Percentiles rank a stretch among this genome's conserved stretches.
Conservation (phyloP, 305 asterid genomes). For the Plantago lanceolata region DNA sequence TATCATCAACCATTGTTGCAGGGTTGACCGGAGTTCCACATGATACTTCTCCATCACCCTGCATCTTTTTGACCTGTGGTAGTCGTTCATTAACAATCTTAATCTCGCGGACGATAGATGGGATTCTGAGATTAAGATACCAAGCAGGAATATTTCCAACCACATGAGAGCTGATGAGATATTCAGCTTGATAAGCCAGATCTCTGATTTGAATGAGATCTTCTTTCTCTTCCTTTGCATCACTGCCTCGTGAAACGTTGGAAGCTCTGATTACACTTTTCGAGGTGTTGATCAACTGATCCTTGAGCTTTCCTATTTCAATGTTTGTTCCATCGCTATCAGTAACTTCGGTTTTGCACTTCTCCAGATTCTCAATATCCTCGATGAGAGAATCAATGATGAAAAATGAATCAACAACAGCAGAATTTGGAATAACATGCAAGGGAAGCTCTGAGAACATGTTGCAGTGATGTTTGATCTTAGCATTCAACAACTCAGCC, state of each 20-base stretch:
- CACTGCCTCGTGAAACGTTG: background rate
- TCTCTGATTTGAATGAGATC: constrained; percentile 9
- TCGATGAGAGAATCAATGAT: constrained; percentile 18
- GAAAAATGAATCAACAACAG: constrained; percentile 1
- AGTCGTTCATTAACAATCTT: background rate
- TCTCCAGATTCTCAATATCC: constrained; percentile 4
- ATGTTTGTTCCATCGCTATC: background rate
- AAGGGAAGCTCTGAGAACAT: background rate
- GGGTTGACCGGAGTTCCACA: background rate
- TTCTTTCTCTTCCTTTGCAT: constrained; percentile 6
- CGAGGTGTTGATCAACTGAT: constrained; percentile 10
- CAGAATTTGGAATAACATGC: background rate
- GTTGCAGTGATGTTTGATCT: background rate
- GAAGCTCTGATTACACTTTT: background rate
- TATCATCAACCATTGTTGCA: background rate
- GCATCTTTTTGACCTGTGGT: background rate
- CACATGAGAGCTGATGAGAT: constrained; percentile 18
- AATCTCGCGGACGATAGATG: background rate
- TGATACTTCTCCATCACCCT: background rate
- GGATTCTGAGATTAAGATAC: constrained; percentile 7
- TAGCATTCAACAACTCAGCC: background rate
- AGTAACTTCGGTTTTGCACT: too few species aligned
- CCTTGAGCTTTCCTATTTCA: constrained; percentile 10
- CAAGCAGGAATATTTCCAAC: constrained; percentile 4
- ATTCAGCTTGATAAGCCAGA: constrained; percentile 23